phyloP scores from a whole-genome alignment of 106 monocot genomes.

The Dendrobium catenatum region DNA sequence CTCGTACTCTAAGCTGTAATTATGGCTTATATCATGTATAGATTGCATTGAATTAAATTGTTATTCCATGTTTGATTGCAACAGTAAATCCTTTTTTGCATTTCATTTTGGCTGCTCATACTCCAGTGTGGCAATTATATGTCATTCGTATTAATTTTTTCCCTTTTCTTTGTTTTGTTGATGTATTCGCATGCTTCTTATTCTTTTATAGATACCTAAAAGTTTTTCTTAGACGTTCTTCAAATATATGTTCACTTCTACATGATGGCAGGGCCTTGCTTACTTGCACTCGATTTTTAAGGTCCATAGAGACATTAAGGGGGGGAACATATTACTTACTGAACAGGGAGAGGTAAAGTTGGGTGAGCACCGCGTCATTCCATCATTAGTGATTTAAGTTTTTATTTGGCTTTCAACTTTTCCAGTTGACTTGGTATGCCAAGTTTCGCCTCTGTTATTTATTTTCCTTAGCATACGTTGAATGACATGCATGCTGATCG shows the following conservation, averaged over 20 bases:
- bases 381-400: not conserved
- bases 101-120: not conserved
- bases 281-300: conserved; percentile 99
- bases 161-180: not conserved
- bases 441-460: not conserved
- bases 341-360: conserved; percentile 99
- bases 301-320: conserved; percentile 99
- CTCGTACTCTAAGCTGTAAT: not conserved
- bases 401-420: conserved; percentile 2
- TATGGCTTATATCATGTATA: not conserved
- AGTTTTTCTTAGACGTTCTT: not conserved
- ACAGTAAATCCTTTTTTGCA: not conserved
- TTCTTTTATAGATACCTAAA: not conserved
- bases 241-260: conserved; percentile 1
- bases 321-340: conserved; percentile 98
- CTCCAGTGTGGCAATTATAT: not conserved
- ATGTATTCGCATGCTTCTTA: not conserved
- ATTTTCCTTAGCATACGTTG: not conserved
- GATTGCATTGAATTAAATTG: not conserved
- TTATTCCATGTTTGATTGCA: not conserved
- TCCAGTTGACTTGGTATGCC: conserved; percentile 1
- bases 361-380: conserved; percentile 45
- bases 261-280: conserved; percentile 70
- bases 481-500: conserved; percentile 4
- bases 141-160: not conserved